Conservation (phyloP, 2,329 filamentous ascomycete species). For the Lizonia empirigonia region DNA sequence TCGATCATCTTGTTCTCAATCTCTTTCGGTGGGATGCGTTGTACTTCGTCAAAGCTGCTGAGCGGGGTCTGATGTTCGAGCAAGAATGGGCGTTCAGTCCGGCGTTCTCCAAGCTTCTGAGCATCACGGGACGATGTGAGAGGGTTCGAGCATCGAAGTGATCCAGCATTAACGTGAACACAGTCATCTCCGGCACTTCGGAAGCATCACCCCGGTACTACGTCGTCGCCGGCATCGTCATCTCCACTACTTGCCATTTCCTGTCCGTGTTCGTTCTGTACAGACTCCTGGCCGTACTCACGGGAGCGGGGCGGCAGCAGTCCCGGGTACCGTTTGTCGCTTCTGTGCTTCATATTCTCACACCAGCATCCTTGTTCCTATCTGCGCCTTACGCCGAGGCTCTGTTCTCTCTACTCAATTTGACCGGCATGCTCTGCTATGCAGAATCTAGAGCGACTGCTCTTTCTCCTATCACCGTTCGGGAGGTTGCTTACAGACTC, state of each 20-base stretch:
- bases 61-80: conserved; percentile 71
- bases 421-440: conserved; percentile 74
- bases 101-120: conserved; percentile 56
- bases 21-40: conserved; percentile 82
- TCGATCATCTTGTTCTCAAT: conserved; percentile 55
- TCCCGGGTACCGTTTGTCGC: conserved; percentile 68
- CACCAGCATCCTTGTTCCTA: conserved; percentile 87
- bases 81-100: conserved; percentile 86
- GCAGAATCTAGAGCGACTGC: conserved; percentile 49
- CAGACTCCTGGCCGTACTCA: conserved; percentile 64
- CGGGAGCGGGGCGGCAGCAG: conserved; percentile 32
- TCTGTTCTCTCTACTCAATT: conserved; percentile 76
- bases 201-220: conserved; percentile 31
- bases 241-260: conserved; percentile 78
- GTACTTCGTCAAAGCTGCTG: conserved; percentile 70
- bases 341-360: conserved; percentile 77
- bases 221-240: conserved; percentile 63
- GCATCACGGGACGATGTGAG: conserved; percentile 51
- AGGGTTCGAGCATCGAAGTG: conserved; percentile 10
- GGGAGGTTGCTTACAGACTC: conserved; percentile 56
- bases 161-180: conserved; percentile 45
- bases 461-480: conserved; percentile 31
- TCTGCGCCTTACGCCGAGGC: conserved; percentile 86
- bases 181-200: conserved; percentile 24
- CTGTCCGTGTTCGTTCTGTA: conserved; percentile 76